These are phyloP conservation scores for Paraphaeosphaeria minitans DNA, from an alignment of 2,329 filamentous ascomycete genomes.

Conservation along the genomic window DNA sequence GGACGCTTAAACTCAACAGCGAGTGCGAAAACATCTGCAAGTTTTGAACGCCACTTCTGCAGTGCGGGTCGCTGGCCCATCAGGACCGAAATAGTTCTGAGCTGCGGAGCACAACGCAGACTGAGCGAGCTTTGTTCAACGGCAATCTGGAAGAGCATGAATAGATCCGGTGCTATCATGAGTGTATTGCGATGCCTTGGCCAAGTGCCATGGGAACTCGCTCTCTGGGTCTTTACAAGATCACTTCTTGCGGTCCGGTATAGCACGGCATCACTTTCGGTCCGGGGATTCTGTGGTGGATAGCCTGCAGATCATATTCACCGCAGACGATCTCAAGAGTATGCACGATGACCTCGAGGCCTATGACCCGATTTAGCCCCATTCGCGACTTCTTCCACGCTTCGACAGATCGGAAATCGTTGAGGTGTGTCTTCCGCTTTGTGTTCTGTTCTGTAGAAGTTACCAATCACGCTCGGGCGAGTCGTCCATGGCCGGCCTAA, in stretches of 20 bases:
- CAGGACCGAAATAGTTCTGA: not conserved
- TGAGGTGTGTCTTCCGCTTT: not conserved
- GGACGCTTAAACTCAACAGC: too few species aligned
- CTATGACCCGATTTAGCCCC: constrained; percentile 23
- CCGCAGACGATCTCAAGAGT: constrained; percentile 17
- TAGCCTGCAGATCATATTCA: constrained; percentile 19
- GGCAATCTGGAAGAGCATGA: too few species aligned
- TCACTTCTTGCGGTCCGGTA: not conserved
- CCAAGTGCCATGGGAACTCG: too few species aligned
- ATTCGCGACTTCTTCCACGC: constrained; percentile 23
- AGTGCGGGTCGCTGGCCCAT: not conserved
- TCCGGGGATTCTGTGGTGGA: not conserved
- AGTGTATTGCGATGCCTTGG: too few species aligned
- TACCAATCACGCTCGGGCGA: too few species aligned
- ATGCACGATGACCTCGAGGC: constrained; percentile 21
- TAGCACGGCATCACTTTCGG: not conserved
- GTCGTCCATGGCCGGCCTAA: too few species aligned
- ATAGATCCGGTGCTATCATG: too few species aligned
- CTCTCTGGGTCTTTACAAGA: too few species aligned
- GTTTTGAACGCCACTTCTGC: not conserved
- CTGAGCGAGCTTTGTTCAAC: not conserved
- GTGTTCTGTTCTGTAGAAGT: not conserved
- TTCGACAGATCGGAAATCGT: not conserved
- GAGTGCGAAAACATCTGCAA: too few species aligned
- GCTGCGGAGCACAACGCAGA: not conserved